Percentiles rank a stretch among this genome's conserved stretches.
Conservation (phyloP, 2,329 filamentous ascomycete species). For the Calonectria honghensis region DNA sequence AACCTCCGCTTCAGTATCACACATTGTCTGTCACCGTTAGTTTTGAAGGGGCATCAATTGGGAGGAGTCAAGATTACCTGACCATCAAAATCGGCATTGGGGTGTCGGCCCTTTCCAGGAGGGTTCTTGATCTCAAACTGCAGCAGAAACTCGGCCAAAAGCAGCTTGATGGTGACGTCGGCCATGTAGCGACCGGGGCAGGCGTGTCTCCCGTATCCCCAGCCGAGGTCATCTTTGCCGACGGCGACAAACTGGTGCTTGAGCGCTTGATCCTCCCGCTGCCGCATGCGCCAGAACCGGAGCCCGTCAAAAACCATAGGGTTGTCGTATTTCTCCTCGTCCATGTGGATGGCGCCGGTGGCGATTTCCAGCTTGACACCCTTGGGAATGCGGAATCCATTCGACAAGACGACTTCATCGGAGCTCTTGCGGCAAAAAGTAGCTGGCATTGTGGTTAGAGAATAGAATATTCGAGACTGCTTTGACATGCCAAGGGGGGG, state of each 20-base stretch:
- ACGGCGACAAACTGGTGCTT: background rate
- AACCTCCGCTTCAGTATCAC: background rate
- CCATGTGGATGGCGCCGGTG: background rate
- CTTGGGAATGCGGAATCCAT: background rate
- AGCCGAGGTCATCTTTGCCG: background rate
- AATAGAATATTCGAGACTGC: background rate
- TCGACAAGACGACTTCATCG: background rate
- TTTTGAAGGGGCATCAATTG: background rate
- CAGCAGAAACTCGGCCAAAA: background rate
- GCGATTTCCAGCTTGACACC: background rate
- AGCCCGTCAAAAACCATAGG: background rate
- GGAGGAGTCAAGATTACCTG: background rate
- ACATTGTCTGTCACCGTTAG: background rate
- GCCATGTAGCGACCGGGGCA: background rate
- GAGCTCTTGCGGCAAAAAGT: background rate
- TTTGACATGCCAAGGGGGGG: background rate
- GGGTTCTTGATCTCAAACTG: background rate
- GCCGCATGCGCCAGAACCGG: background rate
- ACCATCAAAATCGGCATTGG: background rate
- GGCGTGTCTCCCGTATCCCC: background rate
- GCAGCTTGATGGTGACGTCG: background rate
- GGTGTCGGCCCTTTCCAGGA: background rate
- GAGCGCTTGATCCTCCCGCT: background rate
- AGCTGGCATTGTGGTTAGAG: background rate
- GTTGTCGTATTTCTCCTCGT: background rate